Percentiles rank a stretch among this genome's conserved stretches.
phyloP scores from a whole-genome alignment of 768 basidiomycete genomes.

The Lyophyllum decastes region DNA sequence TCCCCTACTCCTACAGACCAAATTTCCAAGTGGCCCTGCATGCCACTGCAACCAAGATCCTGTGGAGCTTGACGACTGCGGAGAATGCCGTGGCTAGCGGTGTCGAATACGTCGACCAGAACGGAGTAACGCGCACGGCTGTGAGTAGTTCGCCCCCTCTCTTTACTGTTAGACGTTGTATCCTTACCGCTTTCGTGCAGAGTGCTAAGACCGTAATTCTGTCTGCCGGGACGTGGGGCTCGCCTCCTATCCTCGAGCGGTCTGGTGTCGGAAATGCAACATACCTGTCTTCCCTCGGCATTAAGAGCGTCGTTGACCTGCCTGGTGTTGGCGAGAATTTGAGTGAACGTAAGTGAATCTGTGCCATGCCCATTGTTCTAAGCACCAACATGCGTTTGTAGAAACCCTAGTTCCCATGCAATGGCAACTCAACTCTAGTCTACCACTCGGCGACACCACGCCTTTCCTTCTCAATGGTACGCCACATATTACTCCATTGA shows the following conservation, averaged over 20 bases:
- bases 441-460: not conserved
- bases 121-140: not conserved
- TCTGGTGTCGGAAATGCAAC: not conserved
- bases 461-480: conserved; percentile 1
- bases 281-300: not conserved
- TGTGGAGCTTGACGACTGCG: not conserved
- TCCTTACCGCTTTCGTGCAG: not conserved
- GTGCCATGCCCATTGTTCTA: no score
- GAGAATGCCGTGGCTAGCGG: not conserved
- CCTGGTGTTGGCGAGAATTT: conserved; percentile 3
- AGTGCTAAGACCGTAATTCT: not conserved
- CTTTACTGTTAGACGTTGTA: not conserved
- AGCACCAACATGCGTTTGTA: not conserved
- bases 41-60: not conserved
- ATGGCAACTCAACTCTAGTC: conserved; percentile 3
- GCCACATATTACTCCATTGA: not conserved
- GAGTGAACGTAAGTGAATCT: not conserved
- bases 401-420: not conserved
- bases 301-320: not conserved
- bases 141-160: not conserved
- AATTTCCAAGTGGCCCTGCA: not conserved
- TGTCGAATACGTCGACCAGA: conserved; percentile 1
- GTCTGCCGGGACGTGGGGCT: not conserved
- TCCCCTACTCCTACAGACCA: not conserved
- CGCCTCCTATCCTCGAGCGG: conserved; percentile 1